Conservation (phyloP, 2,329 filamentous ascomycete genomes). For the Aaosphaeria arxii region DNA sequence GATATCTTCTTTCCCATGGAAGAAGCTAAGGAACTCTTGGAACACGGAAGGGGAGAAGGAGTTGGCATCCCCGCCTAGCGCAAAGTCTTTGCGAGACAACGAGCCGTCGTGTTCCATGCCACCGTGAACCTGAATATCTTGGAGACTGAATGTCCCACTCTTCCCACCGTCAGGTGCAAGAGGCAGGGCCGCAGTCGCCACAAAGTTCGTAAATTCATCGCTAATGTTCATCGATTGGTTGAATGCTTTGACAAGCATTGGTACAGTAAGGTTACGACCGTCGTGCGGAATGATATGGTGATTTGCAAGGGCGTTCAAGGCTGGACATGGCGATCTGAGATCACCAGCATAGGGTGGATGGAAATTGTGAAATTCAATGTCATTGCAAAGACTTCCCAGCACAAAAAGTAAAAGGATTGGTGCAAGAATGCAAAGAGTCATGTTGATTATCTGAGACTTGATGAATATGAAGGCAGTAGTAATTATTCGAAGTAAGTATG, state of each 20-base stretch:
- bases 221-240: conserved; percentile 29
- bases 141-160: conserved; percentile 23
- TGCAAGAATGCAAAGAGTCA: no score
- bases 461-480: no score
- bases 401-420: no score
- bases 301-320: conserved; percentile 33
- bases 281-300: conserved; percentile 29
- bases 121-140: conserved; percentile 30
- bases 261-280: conserved; percentile 29
- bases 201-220: conserved; percentile 19
- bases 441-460: no score
- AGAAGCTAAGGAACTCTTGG: conserved; percentile 13
- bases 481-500: no score
- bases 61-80: conserved; percentile 22
- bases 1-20: conserved; percentile 3
- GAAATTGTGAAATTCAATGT: conserved; percentile 13
- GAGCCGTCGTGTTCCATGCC: conserved; percentile 36
- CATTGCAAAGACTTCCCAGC: no score
- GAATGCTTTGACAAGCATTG: conserved; percentile 19
- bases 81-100: conserved; percentile 22
- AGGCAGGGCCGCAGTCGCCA: conserved; percentile 17
- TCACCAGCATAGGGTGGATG: conserved; percentile 8
- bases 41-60: conserved; percentile 19
- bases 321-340: conserved; percentile 26
- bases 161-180: conserved; percentile 6